Evolutionary conservation across 306 rosid species (phyloP).

Genomic region (Cyclanthera cordifolia): DNA sequence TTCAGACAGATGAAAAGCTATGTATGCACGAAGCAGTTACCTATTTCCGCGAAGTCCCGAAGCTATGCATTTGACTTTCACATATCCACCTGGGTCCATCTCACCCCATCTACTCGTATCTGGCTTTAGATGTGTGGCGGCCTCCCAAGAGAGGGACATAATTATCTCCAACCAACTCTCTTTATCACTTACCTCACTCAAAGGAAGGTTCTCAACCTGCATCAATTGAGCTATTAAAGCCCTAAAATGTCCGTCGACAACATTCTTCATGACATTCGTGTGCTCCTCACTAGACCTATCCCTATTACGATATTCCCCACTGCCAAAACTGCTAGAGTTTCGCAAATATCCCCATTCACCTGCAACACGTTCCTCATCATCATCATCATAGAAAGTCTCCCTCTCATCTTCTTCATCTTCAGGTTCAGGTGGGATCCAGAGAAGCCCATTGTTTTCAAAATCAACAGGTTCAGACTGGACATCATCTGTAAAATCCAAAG

Average conservation of each 20-base stretch:
- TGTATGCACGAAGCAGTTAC: constrained; percentile 22
- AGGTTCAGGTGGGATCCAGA: constrained; percentile 97
- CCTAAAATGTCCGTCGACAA: constrained; percentile 90
- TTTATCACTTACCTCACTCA: constrained; percentile 40
- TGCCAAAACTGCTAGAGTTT: constrained; percentile 42
- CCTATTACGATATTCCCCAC: constrained; percentile 59
- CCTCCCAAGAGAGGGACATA: constrained; percentile 86
- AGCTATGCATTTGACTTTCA: constrained; percentile 84
- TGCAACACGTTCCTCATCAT: constrained; percentile 42
- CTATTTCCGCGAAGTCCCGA: constrained; percentile 61
- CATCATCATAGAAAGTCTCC: constrained; percentile 65
- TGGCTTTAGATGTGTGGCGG: constrained; percentile 84
- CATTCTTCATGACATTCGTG: constrained; percentile 62
- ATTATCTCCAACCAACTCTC: constrained; percentile 87
- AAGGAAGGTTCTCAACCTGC: constrained; percentile 72
- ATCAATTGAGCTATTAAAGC: constrained; percentile 86
- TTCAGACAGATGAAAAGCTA: neutral
- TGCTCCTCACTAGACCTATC: constrained; percentile 78
- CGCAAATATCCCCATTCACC: constrained; percentile 81
- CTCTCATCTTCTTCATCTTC: constrained; percentile 88
- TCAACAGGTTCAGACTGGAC: constrained; percentile 72
- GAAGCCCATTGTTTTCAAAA: constrained; percentile 83
- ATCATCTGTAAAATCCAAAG: constrained; percentile 41
- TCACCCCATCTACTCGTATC: constrained; percentile 89
- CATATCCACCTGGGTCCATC: constrained; percentile 96